Percentiles rank a stretch among this genome's conserved stretches.
These are phyloP conservation scores for Fusarium camptoceras DNA, from an alignment of 2,329 filamentous ascomycete genomes.

Conservation along the genomic window DNA sequence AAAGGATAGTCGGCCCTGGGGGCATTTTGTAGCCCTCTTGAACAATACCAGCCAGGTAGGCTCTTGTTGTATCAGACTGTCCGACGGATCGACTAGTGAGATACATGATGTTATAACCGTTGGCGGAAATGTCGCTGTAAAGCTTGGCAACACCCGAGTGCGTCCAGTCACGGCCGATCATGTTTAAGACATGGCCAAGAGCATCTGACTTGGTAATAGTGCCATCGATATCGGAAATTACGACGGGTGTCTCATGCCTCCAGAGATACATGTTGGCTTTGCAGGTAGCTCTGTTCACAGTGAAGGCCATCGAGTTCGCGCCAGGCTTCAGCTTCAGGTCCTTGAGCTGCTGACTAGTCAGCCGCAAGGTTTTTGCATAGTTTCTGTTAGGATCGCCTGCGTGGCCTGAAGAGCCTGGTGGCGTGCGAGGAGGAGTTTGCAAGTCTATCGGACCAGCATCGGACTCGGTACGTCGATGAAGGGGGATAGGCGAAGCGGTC, in stretches of 20 bases:
- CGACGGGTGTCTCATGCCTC: slow-evolving; percentile 90
- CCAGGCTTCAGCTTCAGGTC: slow-evolving; percentile 83
- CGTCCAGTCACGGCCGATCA: slow-evolving; percentile 98
- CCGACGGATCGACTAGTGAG: slow-evolving; percentile 94
- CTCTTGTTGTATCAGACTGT: slow-evolving; percentile 88
- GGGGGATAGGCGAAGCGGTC: slow-evolving; percentile 60
- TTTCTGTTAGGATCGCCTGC: slow-evolving; percentile 80
- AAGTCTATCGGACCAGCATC: slow-evolving; percentile 67
- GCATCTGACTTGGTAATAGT: slow-evolving; percentile 99
- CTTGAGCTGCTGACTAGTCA: slow-evolving; percentile 96
- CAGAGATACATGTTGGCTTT: slow-evolving; percentile 93
- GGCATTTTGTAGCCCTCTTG: slow-evolving; percentile 90
- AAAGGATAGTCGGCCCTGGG: slow-evolving; percentile 92
- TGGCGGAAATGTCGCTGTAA: slow-evolving; percentile 93
- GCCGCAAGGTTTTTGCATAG: slow-evolving; percentile 94
- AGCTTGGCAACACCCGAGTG: slow-evolving; percentile 96
- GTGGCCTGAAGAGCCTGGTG: slow-evolving; percentile 70
- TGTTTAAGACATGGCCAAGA: slow-evolving; percentile 92
- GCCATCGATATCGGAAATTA: slow-evolving; percentile 98
- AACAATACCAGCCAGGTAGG: slow-evolving; percentile 88
- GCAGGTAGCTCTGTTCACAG: slow-evolving; percentile 93
- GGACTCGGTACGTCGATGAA: slow-evolving; percentile 75
- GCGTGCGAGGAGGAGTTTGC: slow-evolving; percentile 75
- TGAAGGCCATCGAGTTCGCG: slow-evolving; percentile 95
- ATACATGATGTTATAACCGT: slow-evolving; percentile 99